A percentile compares a stretch with the other conserved stretches of the same genome.
Conservation (phyloP, 306 rosid genomes). For the Crotalaria pallida region DNA sequence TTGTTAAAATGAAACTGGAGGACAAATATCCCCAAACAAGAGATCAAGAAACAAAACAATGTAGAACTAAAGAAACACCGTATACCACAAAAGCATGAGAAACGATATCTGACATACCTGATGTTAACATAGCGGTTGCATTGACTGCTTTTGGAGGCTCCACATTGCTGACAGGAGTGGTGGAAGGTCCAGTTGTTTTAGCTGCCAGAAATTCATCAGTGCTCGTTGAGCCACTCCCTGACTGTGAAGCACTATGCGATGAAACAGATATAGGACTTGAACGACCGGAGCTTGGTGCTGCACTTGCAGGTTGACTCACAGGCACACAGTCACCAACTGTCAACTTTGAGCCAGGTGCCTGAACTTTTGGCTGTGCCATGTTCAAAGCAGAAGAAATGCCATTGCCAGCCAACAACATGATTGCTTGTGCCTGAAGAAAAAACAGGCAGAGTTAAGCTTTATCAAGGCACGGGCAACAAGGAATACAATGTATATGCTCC, state of each 20-base stretch:
- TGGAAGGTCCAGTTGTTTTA: constrained; percentile 43
- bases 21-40: not conserved
- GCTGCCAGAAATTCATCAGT: constrained; percentile 63
- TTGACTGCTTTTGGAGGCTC: constrained; percentile 51
- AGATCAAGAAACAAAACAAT: not conserved
- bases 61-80: not conserved
- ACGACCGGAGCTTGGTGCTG: constrained; percentile 40
- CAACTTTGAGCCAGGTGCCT: constrained; percentile 44
- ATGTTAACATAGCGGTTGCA: constrained; percentile 49
- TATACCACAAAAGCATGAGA: not conserved
- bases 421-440: constrained; percentile 76
- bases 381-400: constrained; percentile 36
- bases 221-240: constrained; percentile 75
- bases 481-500: not conserved
- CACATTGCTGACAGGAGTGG: constrained; percentile 46
- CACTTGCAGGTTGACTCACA: constrained; percentile 36
- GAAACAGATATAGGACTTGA: constrained; percentile 81
- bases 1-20: not conserved
- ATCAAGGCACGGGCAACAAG: not conserved
- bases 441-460: constrained; percentile 18
- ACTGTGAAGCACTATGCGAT: constrained; percentile 59
- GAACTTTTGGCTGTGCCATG: constrained; percentile 42
- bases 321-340: constrained; percentile 37
- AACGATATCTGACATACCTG: constrained; percentile 46
- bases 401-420: constrained; percentile 74